Base-by-base conservation (phyloP, 225 moss, liverwort and hornwort genomes). In the Pleurozium schreberi region DNA sequence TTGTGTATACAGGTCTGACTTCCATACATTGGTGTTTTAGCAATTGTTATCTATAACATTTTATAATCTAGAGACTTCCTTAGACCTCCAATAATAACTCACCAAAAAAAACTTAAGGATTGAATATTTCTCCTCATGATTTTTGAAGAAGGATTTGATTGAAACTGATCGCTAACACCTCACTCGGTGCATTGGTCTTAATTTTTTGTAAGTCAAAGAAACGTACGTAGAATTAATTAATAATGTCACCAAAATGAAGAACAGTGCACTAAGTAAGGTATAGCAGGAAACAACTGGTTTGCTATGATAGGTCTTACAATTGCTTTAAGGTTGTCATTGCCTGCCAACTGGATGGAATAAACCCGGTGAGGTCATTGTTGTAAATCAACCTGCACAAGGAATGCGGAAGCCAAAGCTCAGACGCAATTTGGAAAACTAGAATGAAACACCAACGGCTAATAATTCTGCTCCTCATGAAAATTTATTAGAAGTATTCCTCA, bases 331-430 rank as follows among this genome's bases (percentile, higher is more conserved):
- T 38, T 67, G 87, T 89, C 87, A 93, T 86, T 55, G 87, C 75
- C 87, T 95, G 90, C 95, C 95, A 95, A 89, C 91, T 92, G 61
- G 90, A 88, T 73, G 95, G 93, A 58, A 95, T 73, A 62, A 91
- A 93, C 61, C 95, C 95, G 45, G 93, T 93, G 61, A 95, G 92
- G 63, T 95, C 93, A 68, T 95, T 95, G 65, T 92, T 91, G 50
- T 95, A 95, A 43, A 95, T 30, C 55, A 93, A 59, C 87, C 95
- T 95, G 92, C 76, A 88, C 18, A 68, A 75, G 73, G 55, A 85
- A 58, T 71, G 87, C 78, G 70, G 22, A 28, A 14, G 55, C 31
- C 62, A 28, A 83, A 88, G 31, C 78, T 90, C 52, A 90, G 63
- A 70, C 42, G 42, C 20, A 38, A 64, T 28, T 80, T 85, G 60